Conservation (phyloP, 1,284 basidiomycete species). For the Porodaedalea pini region DNA sequence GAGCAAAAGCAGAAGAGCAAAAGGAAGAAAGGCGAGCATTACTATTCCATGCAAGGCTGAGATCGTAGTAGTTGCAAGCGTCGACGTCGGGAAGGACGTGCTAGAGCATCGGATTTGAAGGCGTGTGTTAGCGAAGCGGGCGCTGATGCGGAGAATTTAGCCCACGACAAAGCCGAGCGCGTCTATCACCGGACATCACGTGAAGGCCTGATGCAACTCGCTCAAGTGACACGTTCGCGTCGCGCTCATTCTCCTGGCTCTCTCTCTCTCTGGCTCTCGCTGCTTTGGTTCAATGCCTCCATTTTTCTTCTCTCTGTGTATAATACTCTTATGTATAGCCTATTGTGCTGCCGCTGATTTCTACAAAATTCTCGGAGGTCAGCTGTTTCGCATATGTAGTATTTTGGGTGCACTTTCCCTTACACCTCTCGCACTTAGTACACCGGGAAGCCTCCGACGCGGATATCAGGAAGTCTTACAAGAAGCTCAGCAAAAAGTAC, state of each 20-base stretch:
- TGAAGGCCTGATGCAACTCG: neutral
- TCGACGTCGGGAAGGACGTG: neutral
- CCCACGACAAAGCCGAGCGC: neutral
- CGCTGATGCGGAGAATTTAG: neutral
- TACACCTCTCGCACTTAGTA: conserved; percentile 48
- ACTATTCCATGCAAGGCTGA: neutral
- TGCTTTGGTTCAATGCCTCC: conserved; percentile 11
- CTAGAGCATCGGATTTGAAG: conserved; percentile 1
- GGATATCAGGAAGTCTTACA: conserved; percentile 89
- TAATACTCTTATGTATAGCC: conserved; percentile 20
- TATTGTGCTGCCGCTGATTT: conserved; percentile 53
- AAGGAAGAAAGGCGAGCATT: neutral
- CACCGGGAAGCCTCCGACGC: conserved; percentile 76
- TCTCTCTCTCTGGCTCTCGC: neutral
- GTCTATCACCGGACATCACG: neutral
- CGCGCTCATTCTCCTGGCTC: neutral
- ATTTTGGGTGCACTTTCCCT: conserved; percentile 17
- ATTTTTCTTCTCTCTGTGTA: conserved; percentile 13
- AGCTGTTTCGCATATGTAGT: conserved; percentile 33
- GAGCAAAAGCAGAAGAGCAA: neutral
- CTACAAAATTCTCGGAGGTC: conserved; percentile 74
- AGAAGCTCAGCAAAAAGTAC: conserved; percentile 83
- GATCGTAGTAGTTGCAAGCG: neutral
- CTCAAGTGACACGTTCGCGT: conserved; percentile 2
- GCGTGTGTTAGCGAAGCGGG: neutral